Percentiles rank a stretch among this genome's conserved stretches.
phyloP scores from a whole-genome alignment of 2,329 filamentous ascomycete species.

The Curvularia lunata region DNA sequence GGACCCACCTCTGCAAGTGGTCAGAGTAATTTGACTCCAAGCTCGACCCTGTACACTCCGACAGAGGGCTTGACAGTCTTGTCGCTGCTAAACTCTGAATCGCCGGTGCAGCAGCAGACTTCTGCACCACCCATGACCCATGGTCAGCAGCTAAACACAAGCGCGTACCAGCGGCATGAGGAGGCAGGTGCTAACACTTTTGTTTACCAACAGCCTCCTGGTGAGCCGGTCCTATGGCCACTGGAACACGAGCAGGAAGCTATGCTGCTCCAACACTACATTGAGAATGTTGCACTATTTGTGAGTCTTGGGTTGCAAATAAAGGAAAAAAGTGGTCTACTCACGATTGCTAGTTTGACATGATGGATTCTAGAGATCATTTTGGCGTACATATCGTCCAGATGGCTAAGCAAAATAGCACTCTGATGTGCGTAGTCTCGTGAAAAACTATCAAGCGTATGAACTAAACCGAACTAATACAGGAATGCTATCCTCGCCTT shows the following conservation, averaged over 20 bases:
- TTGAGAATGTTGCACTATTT: slow-evolving; percentile 47
- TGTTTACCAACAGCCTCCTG: slow-evolving; percentile 40
- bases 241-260: slow-evolving; percentile 47
- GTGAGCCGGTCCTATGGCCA: slow-evolving; percentile 43
- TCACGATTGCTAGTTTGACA: slow-evolving; percentile 40
- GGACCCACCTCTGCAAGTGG: slow-evolving; percentile 21
- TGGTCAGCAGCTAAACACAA: slow-evolving; percentile 16
- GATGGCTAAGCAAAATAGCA: slow-evolving; percentile 47
- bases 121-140: slow-evolving; percentile 25
- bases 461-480: neutral
- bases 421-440: slow-evolving; percentile 37
- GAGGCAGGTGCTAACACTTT: slow-evolving; percentile 26
- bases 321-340: too few species aligned
- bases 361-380: slow-evolving; percentile 43
- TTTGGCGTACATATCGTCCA: slow-evolving; percentile 47
- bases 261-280: slow-evolving; percentile 46
- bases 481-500: slow-evolving; percentile 52
- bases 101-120: slow-evolving; percentile 28
- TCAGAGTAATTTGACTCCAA: slow-evolving; percentile 25
- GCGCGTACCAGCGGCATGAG: slow-evolving; percentile 16
- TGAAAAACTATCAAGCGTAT: too few species aligned
- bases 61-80: slow-evolving; percentile 43
- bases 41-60: slow-evolving; percentile 29
- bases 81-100: slow-evolving; percentile 45
- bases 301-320: slow-evolving; percentile 21